Percentiles rank a stretch among this genome's conserved stretches.
These are phyloP conservation scores for Botryotinia globosa DNA, from an alignment of 2,329 filamentous ascomycete species.

Conservation along the genomic window DNA sequence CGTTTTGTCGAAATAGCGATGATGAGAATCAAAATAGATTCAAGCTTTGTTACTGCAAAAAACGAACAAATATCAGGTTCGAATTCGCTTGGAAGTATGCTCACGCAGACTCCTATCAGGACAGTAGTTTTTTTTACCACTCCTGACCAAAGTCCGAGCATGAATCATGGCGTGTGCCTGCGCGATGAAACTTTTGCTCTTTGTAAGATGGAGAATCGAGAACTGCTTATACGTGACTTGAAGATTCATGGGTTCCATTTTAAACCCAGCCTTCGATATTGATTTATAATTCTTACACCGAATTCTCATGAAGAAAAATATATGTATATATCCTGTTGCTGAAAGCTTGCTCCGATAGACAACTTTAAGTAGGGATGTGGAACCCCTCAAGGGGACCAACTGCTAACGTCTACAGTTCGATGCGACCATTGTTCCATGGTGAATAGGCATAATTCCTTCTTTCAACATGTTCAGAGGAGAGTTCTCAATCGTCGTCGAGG, in stretches of 20 bases:
- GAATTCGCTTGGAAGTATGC: neutral
- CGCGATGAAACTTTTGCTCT: neutral
- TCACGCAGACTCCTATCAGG: neutral
- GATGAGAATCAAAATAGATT: too few species aligned
- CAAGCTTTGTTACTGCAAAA: too few species aligned
- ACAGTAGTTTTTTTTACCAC: neutral
- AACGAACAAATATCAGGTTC: too few species aligned
- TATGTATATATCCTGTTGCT: neutral
- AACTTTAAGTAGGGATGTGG: too few species aligned
- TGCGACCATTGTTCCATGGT: too few species aligned
- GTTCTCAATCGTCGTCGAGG: neutral
- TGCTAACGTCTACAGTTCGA: rapidly evolving
- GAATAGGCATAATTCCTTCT: too few species aligned
- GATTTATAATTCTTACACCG: neutral
- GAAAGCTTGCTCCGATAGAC: neutral
- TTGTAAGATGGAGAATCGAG: neutral
- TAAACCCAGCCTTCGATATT: rapidly evolving
- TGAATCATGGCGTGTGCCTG: neutral
- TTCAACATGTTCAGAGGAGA: neutral
- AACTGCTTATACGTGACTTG: neutral
- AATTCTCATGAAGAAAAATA: neutral
- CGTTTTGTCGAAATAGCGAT: too few species aligned
- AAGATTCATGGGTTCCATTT: neutral
- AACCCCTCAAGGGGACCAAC: neutral
- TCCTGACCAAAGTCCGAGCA: neutral